Evolutionary conservation across 2,329 filamentous ascomycete species (phyloP), one percentile per base, ranked within the genome.

Genomic region (Ceratocystis lukuohia): DNA sequence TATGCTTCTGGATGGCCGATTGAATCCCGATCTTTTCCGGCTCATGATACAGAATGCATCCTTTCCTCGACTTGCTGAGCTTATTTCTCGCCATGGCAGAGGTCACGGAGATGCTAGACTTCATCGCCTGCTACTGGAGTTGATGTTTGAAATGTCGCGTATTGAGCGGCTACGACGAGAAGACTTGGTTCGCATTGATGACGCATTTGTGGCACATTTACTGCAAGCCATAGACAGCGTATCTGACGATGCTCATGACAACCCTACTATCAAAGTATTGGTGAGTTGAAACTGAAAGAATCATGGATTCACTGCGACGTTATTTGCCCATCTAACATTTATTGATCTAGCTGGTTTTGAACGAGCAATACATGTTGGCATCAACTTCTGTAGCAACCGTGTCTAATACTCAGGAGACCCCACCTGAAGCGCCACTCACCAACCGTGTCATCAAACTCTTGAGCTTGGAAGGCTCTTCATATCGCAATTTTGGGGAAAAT

Each of bases 401-500:
- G 7, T 10, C 37, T 20, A 76, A 79, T 46, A 64, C 70, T 17
- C 66, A 68, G 8, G 73, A 78, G n/a, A 17, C 72, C 72, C 50
- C 75, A 74, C 28, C 74, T 75, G 69, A 78, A 8, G 76, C 57
- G 7, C 82, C 84, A 3, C 76, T 95, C 66, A 97, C 94, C 3
- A 99, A 99, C 73, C 87, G 92, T 70, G 91, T 99, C 62, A 88
- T 99, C 75, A 97, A 97, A 74, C 82, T 92, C 48, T 81, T 99
- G 56, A 93, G 91, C 65, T 80, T 89, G 28, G 82, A 94, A 72
- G 93, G 93, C 2, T 83, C 85, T 62, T 80, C 80, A 1, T 97
- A 91, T 74, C 92, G 93, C 73, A 96, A 93, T 0, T 99, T 99
- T 78, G 94, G 94, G 64, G 93, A 96, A 77, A 99, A 97, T 71